phyloP scores from a whole-genome alignment of 1,139 yeast genomes.

The Hemisphaericaspora subhashii region DNA sequence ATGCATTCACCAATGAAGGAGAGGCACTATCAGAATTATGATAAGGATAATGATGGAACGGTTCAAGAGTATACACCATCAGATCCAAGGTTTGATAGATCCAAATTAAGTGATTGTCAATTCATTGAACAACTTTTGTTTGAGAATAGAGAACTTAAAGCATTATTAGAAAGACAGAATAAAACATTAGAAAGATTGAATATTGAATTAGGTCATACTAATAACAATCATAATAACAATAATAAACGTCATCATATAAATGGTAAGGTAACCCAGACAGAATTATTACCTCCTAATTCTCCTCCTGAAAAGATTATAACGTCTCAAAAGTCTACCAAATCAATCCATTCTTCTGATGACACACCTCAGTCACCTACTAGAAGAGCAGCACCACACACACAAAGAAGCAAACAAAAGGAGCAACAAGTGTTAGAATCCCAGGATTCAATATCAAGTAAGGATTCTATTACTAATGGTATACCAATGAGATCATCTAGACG shows the following conservation, averaged over 20 bases:
- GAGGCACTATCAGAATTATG: too few relatives aligned
- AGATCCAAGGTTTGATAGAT: slow-evolving; percentile 37
- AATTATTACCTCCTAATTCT: neutral
- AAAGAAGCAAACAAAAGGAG: neutral
- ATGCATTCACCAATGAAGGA: too few relatives aligned
- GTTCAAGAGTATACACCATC: slow-evolving; percentile 32
- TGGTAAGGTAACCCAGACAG: neutral
- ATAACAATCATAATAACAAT: neutral
- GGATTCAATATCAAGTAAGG: too few relatives aligned
- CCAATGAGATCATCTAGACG: slow-evolving; percentile 17
- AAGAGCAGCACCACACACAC: neutral
- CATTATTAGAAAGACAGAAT: slow-evolving; percentile 9
- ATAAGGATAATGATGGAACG: neutral
- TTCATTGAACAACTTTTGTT: slow-evolving; percentile 37
- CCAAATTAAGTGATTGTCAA: slow-evolving; percentile 29
- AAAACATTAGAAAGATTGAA: slow-evolving; percentile 5
- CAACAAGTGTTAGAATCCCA: neutral
- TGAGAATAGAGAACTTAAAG: slow-evolving; percentile 36
- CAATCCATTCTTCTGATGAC: neutral
- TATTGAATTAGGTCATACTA: neutral
- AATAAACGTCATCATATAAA: too few relatives aligned
- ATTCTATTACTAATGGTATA: slow-evolving; percentile 7
- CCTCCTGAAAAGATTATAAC: neutral
- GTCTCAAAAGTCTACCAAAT: neutral
- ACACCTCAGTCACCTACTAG: neutral